Base-by-base conservation (phyloP, 2,329 filamentous ascomycete species). In the Xylariomycetidae sp. region DNA sequence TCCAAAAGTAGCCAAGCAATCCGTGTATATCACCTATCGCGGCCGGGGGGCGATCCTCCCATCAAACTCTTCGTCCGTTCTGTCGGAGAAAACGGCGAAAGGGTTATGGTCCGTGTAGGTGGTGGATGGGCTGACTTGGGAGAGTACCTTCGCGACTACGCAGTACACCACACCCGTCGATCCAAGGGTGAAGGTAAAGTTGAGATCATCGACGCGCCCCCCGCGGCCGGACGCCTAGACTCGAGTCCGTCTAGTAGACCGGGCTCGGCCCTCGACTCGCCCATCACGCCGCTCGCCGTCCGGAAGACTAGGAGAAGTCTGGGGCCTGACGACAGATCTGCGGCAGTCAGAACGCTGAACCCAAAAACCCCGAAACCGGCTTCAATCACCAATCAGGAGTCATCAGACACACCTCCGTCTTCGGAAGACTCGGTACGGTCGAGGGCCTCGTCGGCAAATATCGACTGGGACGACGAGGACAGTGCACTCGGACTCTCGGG, bases 81-180 rank as follows among this genome's bases (percentile, higher is more conserved):
- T 2, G 89, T 98, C 3, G 92, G 92, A 31, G 88, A 95, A 57
- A 74, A 80, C 36, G 87, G 86, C 12, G 88, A 97, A 59, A 80
- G 92, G 32, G 88, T 97, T 41, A 97, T 98, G 92, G 92, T 98
- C 6, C 85, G 92, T 22, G 90, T 98, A 10, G 92, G 92, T 10
- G 92, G 92, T 38, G 92, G 92, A n/a, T 98, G 92, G 92, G 88
- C 89, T 11, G 92, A 98, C 59, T 69, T 98, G 14, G 90, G 85
- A 23, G 92, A 97, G 59, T 98, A 96, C 54, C 71, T 98, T 26
- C 84, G 88, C 48, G 88, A 95, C 58, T 98, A 96, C 51, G 89
- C 88, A 6, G 80, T 81, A 38, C 92, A 98, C 55, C 92, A 98
- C 56, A 85, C 86, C 27, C 81, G 86, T n/a, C 80, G 77, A 26